Base-by-base conservation (phyloP, 2,329 filamentous ascomycete genomes). In the Aspergillus persii region DNA sequence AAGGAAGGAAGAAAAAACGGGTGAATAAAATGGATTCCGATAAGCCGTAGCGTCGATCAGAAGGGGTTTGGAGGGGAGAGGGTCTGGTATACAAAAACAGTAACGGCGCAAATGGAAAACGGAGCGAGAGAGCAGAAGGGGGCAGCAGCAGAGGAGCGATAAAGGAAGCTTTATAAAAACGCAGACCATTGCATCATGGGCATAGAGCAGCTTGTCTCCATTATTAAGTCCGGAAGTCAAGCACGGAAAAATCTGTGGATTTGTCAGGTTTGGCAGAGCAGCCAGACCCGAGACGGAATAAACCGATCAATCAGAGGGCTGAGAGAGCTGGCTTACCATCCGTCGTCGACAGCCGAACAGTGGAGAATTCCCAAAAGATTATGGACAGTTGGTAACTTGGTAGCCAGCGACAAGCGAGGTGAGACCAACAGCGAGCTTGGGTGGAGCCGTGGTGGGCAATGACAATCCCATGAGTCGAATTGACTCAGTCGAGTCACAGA, bases 201-300 rank as follows among this genome's bases (percentile, higher is more conserved):
- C 61, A 56, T 58, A 56, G 51, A 59, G 8, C 30, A 49, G 36
- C 36, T 6, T 36, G 31, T 31, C 44, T 41, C 41, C 55, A 57
- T 61, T 57, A 57, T 55, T 63, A 60, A 63, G 48, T 57, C 60
- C 59, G 51, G 49, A 50, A 29, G 54, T 48, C 52, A 39, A 56
- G n/a, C 30, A 44, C 15, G 33, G 30, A 49, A 50, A 57, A 54
- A 49, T 49, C 23, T 56, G 41, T 59, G 54, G 57, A 61, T 63
- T 63, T 63, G 59, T 63, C 54, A 63, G 59, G 23, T 57, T 41
- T 47, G 47, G 36, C 48, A 57, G 48, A 57, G 49, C 9, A 46
- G 36, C 11, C 36, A 56, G 33, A 51, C n/a, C 7, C 36, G 36
- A 49, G 47, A 58, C 59, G 59, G 59, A 61, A 56, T 58, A 55